A percentile compares a stretch with the other conserved stretches of the same genome.
Evolutionary conservation across 1,139 yeast species (phyloP).

Genomic region (Blastobotrys aristatus): DNA sequence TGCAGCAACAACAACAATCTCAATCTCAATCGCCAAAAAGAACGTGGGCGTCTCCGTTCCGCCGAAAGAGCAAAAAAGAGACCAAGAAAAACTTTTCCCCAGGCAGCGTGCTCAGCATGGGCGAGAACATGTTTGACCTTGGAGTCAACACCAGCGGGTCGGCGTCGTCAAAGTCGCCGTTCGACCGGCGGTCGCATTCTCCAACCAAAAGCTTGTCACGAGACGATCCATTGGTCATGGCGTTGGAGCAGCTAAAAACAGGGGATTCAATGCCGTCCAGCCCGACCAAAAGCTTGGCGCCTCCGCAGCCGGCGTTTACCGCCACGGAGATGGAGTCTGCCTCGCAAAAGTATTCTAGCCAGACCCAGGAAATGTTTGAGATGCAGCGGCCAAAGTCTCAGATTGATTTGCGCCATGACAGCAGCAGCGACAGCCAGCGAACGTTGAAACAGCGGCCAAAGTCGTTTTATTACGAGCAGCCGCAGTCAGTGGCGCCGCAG

Average conservation of each 20-base stretch:
- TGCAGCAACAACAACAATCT: neutral
- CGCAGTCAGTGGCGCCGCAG: too few relatives aligned
- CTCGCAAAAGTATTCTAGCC: conserved; percentile 26
- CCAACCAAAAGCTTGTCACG: conserved; percentile 25
- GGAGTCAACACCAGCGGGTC: conserved; percentile 21
- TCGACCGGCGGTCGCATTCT: conserved; percentile 23
- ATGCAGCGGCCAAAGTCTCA: conserved; percentile 20
- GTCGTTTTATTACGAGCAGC: conserved; percentile 14
- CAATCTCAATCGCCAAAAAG: conserved; percentile 23
- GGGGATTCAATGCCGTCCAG: conserved; percentile 16
- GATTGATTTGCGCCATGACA: conserved; percentile 14
- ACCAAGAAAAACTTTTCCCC: conserved; percentile 5
- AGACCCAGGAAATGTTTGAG: conserved; percentile 30
- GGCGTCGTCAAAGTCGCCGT: conserved; percentile 16
- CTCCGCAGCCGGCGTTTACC: conserved; percentile 34
- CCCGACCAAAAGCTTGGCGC: conserved; percentile 19
- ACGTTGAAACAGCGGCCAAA: conserved; percentile 16
- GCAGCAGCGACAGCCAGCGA: conserved; percentile 8
- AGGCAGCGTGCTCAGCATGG: conserved; percentile 28
- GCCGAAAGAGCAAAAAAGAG: conserved; percentile 31
- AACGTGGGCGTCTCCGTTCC: conserved; percentile 41
- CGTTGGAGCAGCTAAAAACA: conserved; percentile 56
- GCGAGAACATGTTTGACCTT: conserved; percentile 34
- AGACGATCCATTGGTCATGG: conserved; percentile 52
- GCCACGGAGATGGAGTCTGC: conserved; percentile 34